Conservation (phyloP, 352 stramenopile species). For the Elongisporangium anandrum region DNA sequence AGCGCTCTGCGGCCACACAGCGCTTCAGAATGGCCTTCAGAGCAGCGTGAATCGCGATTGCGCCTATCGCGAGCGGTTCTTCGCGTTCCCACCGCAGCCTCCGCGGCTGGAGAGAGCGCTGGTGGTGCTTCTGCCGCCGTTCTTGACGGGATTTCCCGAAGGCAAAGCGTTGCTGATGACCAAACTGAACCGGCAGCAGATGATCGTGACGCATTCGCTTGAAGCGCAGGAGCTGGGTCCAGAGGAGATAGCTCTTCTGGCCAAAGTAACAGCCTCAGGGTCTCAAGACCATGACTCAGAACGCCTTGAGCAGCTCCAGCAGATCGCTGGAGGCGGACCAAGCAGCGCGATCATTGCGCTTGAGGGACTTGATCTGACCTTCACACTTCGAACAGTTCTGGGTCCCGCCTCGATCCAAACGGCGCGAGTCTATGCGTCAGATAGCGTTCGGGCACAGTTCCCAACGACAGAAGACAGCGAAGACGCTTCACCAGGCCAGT, state of each 20-base stretch:
- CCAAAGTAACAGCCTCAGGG: background rate
- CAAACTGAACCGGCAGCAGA: conserved; percentile 12
- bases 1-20: conserved; percentile 63
- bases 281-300: background rate
- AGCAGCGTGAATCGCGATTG: conserved; percentile 49
- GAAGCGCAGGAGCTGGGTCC: background rate
- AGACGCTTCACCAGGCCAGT: background rate
- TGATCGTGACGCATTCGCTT: background rate
- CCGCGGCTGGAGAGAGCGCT: conserved; percentile 27
- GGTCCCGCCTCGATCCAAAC: conserved; percentile 27
- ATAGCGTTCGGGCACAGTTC: conserved; percentile 38
- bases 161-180: conserved; percentile 18
- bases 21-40: conserved; percentile 60
- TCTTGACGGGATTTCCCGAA: conserved; percentile 20
- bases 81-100: conserved; percentile 42
- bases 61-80: conserved; percentile 51
- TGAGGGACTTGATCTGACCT: conserved; percentile 36
- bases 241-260: background rate
- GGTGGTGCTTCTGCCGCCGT: conserved; percentile 32
- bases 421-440: conserved; percentile 38
- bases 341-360: conserved; percentile 21
- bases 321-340: background rate
- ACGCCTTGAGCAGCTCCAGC: conserved; percentile 4
- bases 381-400: conserved; percentile 28
- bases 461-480: background rate